Evolutionary conservation across 768 basidiomycete species (phyloP), one percentile per base, ranked within the genome.

Genomic region (Mycena venus): DNA sequence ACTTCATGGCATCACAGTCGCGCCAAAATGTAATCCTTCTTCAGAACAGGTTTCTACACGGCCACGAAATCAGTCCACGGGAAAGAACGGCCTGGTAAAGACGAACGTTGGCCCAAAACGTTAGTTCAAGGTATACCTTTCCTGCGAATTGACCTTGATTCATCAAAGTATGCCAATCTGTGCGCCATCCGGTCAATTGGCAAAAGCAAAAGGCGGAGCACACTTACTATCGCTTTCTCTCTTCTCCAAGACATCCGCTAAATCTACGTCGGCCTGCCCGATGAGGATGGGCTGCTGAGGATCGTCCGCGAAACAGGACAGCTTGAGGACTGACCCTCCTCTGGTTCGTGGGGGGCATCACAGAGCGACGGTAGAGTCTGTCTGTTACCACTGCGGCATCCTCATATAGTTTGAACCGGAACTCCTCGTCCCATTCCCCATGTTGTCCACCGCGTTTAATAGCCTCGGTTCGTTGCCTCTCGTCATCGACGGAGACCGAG

Each of bases 341-440:
- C 93, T 94, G 8, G 93, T 91, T 23, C 94, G 94, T 2, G 88
- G 87, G 2, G 90, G 91, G n/a, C n/a, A n/a, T n/a, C n/a, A n/a
- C 0, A 94, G 94, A 15, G 94, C 91, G 12, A 88, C 86, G 14
- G 67, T 87, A 83, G 27, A 78, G 82, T 29, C 78, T 83, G 60
- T 78, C 76, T 63, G 85, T 85, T n/a, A 87, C 85, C 38, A 23
- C 67, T 36, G 90, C 88, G 40, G 86, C 84, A 75, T 96, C 96
- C 80, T 98, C 97, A 75, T 88, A 90, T 59, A 99, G 87, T 27
- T 93, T 92, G 83, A 99, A 99, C 51, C 98, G 93, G 80, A 99
- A 88, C 84, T 99, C 98, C 79, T 98, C 96, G 81, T 99, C 98
- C 97, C 98, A 99, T 84, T 96, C 96, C 6, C 98, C 98, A 83